Evolutionary conservation across 2,329 filamentous ascomycete genomes (phyloP), one percentile per base, ranked within the genome.

Genomic region (Cladosporium austrohemisphaericum): DNA sequence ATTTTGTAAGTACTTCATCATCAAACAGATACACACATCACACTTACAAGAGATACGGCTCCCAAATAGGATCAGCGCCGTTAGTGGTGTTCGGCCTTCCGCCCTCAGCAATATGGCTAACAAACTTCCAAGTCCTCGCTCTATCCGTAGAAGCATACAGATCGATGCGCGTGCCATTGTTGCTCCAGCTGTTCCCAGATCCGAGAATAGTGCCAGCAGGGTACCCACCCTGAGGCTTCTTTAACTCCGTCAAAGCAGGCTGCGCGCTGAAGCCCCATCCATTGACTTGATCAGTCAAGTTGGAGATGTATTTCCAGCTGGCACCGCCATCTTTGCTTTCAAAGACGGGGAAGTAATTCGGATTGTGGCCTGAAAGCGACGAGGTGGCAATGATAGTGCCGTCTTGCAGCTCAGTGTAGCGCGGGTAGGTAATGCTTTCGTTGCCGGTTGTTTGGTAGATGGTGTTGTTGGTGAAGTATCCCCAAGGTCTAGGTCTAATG

Each of bases 61-160:
- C 85, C 85, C 85, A 88, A 14, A 88, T 80, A 0, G 84, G 82
- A 0, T 81, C 84, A 22, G 81, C 64, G 1, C 81, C 84, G 58
- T 88, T 85, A 59, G 79, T 75, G 3, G 83, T 78, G 13, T 50
- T 50, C 2, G 83, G 82, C 38, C 74, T 73, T 11, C 82, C 82
- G 28, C 84, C 85, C 2, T 71, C 68, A 1, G 83, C 84, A 35
- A 88, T 78, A 55, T 81, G 76, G 51, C 78, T 83, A 44, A 86
- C 77, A 55, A 86, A 88, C 23, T 78, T 68, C 85, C 84, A 88
- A 1, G 76, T 49, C 31, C 48, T 48, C 14, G 40, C 83, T 32
- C 69, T 66, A 61, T 86, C 80, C 5, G 64, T 68, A 45, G 76
- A 81, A 5, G 80, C 83, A 58, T 86, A 87, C 4, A 87, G 67